Base-by-base conservation (phyloP, 257 asterid genomes). In the Ocimum tenuiflorum region DNA sequence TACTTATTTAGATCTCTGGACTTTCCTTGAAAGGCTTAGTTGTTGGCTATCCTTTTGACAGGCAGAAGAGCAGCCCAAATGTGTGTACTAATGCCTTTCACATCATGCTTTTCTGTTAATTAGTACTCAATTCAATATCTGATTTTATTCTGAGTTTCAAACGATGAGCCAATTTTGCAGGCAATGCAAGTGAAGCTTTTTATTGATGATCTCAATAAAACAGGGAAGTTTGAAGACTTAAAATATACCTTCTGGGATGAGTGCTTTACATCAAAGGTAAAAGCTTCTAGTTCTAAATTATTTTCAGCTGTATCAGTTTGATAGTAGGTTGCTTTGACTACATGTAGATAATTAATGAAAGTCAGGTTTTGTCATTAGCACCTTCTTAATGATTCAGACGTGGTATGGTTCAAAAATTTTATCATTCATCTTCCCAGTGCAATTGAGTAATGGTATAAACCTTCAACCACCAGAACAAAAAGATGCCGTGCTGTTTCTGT, bases 161-260 rank as follows among this genome's bases (percentile, higher is more conserved):
- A 50, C 55, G 20, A 18, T 52, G 38, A 69, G 45, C 61, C 29
- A 14, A 39, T 61, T 36, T 69, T 68, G 49, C 83, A 92, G 97
- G 90, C 89, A 18, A 64, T 80, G 70, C 89, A 85, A 59, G 87
- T 91, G 69, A 88, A 84, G 80, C 52, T 81, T 41, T 75, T 91
- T 42, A 39, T 83, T 35, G 94, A 86, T 35, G 95, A 79, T 47
- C 97, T 91, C 66, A 70, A 70, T 33, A 70, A 70, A 58, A 86
- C 95, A 2, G 90, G 94, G 72, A 86, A 84, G 69, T 81, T 92
- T 70, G 83, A 73, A 67, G 91, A 82, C 66, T 48, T 92, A 38
- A 87, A 75, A 41, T 92, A 87, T 76, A 88, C 96, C 12, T 86
- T 75, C 67, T 87, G 94, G 96, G 82, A 89, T 13, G 99, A 92